A percentile compares a stretch with the other conserved stretches of the same genome.
These are phyloP conservation scores for Colletotrichum musicola DNA, from an alignment of 2,329 filamentous ascomycete species.

Conservation along the genomic window DNA sequence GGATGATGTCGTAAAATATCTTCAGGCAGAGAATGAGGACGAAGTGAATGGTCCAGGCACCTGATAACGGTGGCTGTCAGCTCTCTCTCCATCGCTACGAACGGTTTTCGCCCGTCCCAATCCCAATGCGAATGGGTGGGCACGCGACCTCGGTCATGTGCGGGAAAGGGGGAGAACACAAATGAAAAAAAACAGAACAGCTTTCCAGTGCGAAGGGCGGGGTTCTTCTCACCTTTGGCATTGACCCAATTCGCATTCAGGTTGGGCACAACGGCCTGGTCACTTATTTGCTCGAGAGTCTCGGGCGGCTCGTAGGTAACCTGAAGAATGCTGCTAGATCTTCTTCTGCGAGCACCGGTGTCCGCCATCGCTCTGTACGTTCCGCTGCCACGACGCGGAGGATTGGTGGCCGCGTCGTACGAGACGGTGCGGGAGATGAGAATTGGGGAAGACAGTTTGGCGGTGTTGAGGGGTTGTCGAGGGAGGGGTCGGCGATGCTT, in stretches of 20 bases:
- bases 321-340: slow-evolving; percentile 91
- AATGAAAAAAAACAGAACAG: neutral
- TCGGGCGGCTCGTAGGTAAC: slow-evolving; percentile 98
- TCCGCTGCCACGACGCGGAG: slow-evolving; percentile 71
- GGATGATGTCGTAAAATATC: slow-evolving; percentile 96
- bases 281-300: slow-evolving; percentile 96
- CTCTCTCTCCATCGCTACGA: neutral
- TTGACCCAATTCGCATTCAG: slow-evolving; percentile 99
- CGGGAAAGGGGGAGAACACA: neutral
- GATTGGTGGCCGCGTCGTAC: slow-evolving; percentile 85
- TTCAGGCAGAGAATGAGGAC: slow-evolving; percentile 93
- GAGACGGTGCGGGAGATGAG: slow-evolving; percentile 90
- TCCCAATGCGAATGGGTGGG: neutral
- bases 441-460: slow-evolving; percentile 94
- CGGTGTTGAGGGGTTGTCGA: slow-evolving; percentile 72
- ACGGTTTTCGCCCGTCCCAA: neutral
- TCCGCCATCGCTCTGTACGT: slow-evolving; percentile 72
- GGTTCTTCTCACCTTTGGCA: slow-evolving; percentile 82
- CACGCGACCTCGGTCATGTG: slow-evolving; percentile 6
- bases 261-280: slow-evolving; percentile 94
- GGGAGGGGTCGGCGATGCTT: slow-evolving; percentile 40
- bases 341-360: slow-evolving; percentile 82
- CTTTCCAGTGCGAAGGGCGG: neutral
- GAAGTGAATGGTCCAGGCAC: slow-evolving; percentile 97
- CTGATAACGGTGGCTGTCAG: slow-evolving; percentile 58